A percentile compares a stretch with the other conserved stretches of the same genome.
Conservation (phyloP, 2,329 filamentous ascomycete species). For the Phaeomoniella chlamydospora region DNA sequence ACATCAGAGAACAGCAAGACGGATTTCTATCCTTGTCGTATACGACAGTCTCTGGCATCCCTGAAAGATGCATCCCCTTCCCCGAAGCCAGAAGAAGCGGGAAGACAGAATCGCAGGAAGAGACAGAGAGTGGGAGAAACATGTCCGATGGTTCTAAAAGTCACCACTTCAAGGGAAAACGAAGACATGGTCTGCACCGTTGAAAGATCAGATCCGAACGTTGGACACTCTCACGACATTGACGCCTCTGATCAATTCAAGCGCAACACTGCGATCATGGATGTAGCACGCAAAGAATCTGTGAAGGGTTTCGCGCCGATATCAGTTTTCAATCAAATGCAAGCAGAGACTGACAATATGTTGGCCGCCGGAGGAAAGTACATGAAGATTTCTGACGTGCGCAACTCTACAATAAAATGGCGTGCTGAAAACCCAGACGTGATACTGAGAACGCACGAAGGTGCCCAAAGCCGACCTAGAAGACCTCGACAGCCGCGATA, state of each 20-base stretch:
- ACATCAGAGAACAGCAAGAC: conserved; percentile 21
- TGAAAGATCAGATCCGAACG: conserved; percentile 23
- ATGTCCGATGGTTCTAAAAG: conserved; percentile 33
- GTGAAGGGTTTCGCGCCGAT: conserved; percentile 31
- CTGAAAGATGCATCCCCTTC: conserved; percentile 20
- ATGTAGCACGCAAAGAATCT: conserved; percentile 27
- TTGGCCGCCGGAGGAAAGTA: conserved; percentile 28
- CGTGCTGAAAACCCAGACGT: conserved; percentile 28
- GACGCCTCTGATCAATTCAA: conserved; percentile 33
- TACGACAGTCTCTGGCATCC: conserved; percentile 22
- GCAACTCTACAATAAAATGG: conserved; percentile 33
- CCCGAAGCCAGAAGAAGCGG: conserved; percentile 23
- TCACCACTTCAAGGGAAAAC: conserved; percentile 27
- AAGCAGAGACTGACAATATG: conserved; percentile 28
- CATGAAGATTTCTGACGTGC: conserved; percentile 30
- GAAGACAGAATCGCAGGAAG: conserved; percentile 30
- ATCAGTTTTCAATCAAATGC: conserved; percentile 33
- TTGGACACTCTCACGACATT: conserved; percentile 28
- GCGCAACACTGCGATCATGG: conserved; percentile 32
- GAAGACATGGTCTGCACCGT: conserved; percentile 27
- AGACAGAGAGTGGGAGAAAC: conserved; percentile 27
- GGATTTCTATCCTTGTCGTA: conserved; percentile 32
- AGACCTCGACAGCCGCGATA: conserved; percentile 1
- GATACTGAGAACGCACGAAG: conserved; percentile 26
- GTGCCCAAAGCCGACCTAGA: conserved; percentile 12